Evolutionary conservation across 305 asterid species (phyloP), one percentile per base, ranked within the genome.

Genomic region (Lippia alba): DNA sequence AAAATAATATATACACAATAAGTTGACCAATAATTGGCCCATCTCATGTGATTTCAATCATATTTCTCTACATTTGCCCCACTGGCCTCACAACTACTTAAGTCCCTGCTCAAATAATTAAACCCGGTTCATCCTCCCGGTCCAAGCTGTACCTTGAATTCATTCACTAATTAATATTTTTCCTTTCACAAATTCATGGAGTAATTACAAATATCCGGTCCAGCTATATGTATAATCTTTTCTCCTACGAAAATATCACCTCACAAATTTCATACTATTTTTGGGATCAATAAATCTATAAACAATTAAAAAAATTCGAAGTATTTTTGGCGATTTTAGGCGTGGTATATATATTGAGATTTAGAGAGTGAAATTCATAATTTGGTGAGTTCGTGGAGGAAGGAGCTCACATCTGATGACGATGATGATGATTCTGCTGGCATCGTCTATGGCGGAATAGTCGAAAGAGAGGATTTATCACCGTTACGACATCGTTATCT

Each of bases 371-470:
- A 61, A 61, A 24, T 49, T 17, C 30, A 53, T 67, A 17, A 61
- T 61, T 68, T 55, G 11, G 30, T 19, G 39, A 55, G 60, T 55
- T 40, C 16, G 34, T 19, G n/a, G 16, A 76, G 61, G 41, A 72
- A 64, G 53, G 64, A 73, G 64, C 67, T 58, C 20, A 49, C 79
- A 56, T 75, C 78, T 72, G 34, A 24, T 19, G 34, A 24, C 16
- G 64, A 30, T 68, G 34, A 24, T 19, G 34, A 24, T 19, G 64
- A 30, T 68, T 71, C 66, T 48, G 18, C 53, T 50, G 70, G 36
- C 78, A 74, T 71, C 79, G 72, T 78, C 75, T 40, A 72, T 50
- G 82, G 79, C 76, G 79, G 85, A 78, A 12, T 73, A 76, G 71
- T 71, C 56, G 46, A 76, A 6, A 61, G 49, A 64, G 44, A 49